A percentile compares a stretch with the other conserved stretches of the same genome.
Conservation (phyloP, 78 protist genomes). For the Bodo saltans region DNA sequence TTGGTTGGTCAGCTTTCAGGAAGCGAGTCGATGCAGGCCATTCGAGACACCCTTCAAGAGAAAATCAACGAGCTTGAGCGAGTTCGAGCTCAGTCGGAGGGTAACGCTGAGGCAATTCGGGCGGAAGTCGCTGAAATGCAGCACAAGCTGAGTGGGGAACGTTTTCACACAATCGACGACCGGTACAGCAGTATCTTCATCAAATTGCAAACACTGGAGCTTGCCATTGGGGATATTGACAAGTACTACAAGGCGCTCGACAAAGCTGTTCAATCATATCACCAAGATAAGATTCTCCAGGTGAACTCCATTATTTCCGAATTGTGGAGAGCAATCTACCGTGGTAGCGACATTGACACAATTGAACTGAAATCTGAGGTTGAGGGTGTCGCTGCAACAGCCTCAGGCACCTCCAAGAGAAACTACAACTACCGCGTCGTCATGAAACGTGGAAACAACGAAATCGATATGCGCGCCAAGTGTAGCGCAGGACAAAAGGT, state of each 20-base stretch:
- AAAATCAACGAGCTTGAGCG: not conserved
- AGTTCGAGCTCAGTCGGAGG: not conserved
- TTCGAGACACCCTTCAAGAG: no score
- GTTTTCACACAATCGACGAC: slow-evolving; percentile 5
- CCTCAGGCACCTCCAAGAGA: slow-evolving; percentile 7
- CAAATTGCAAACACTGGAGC: not conserved
- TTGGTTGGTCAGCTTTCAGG: no score
- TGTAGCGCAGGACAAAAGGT: slow-evolving; percentile 99
- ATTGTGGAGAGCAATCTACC: slow-evolving; percentile 84
- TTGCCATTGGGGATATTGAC: slow-evolving; percentile 43
- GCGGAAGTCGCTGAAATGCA: not conserved
- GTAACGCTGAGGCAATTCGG: not conserved
- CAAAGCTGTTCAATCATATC: slow-evolving; percentile 69
- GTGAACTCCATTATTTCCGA: slow-evolving; percentile 83
- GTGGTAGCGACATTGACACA: slow-evolving; percentile 88
- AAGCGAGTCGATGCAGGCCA: no score
- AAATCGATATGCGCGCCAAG: slow-evolving; percentile 95
- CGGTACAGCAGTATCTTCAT: slow-evolving; percentile 3
- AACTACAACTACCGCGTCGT: slow-evolving; percentile 83
- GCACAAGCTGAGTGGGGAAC: not conserved
- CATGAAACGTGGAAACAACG: slow-evolving; percentile 73
- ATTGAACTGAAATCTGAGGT: slow-evolving; percentile 79
- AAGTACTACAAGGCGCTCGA: slow-evolving; percentile 58
- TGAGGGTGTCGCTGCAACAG: slow-evolving; percentile 22
- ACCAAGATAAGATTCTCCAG: slow-evolving; percentile 84